Base-by-base conservation (phyloP, 305 asterid genomes). In the Fraxinus greggii region DNA sequence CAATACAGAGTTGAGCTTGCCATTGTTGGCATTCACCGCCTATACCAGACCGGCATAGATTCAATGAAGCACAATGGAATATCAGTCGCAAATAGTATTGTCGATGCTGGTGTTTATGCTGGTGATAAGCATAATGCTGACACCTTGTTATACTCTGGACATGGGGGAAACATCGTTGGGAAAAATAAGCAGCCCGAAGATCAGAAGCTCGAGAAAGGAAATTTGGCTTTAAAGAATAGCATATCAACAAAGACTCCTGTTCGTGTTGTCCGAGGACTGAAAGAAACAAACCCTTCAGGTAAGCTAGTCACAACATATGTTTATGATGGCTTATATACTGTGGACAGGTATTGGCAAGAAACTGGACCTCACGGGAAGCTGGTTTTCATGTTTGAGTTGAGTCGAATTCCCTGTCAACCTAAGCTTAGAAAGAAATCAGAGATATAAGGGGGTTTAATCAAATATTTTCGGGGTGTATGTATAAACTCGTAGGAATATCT, bases 1-100 rank as follows among this genome's bases (percentile, higher is more conserved):
- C 98, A 91, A 84, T 96, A 89, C 88, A 88, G 98, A 79, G 98
- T 89, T 56, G 98, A 96, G 88, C 95, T 94, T 83, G 96, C 98
- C 29, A 82, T 93, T 81, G 93, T 94, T 65, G 99, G 98, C 19
- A 78, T 96, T 84, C 99, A 96, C 89, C 95, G 95, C 80, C 89
- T 86, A 5, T 92, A 84, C 87, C 98, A 94, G 82, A 92, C 89
- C 48, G 99, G 99, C 78, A 96, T 96, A 83, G 98, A 96, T 86
- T 89, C 85, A 79, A 78, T 83, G 83, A 91, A 90, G 76, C 84
- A 74, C 33, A 59, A 86, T 5, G 94, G 91, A 12, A 76, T 61
- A 61, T 82, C 76, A 17, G 84, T 96, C 81, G 98, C 98, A 42
- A 84, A 82, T 77, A 96, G 99, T 87, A 82, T 96, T 77, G 98